Evolutionary conservation across 768 basidiomycete genomes (phyloP), one percentile per base, ranked within the genome.

Genomic region (Lentinula guzmanii): DNA sequence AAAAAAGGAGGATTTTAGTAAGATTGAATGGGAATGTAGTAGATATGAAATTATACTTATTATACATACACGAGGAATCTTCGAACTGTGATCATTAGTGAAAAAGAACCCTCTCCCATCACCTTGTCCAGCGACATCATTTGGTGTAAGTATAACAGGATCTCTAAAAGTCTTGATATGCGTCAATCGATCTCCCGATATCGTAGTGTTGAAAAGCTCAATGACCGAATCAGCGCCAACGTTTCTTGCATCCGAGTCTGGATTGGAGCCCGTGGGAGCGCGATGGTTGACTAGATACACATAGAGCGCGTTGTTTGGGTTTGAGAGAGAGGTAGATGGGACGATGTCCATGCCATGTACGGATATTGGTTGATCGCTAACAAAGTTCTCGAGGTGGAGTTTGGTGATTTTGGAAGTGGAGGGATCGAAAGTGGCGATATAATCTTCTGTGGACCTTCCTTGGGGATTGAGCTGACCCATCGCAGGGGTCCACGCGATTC

Each of bases 271-370:
- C 1, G 75, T 60, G 0, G 87, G 88, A 18, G 73, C 75, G 34
- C 86, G 83, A 69, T 91, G 89, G 68, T 91, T 91, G 64, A 91
- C 75, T n/a, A 87, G 74, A 66, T 89, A 90, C 15, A 90, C 74
- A 63, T 80, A 88, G 8, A 89, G 77, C 52, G n/a, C n/a, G n/a
- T 79, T 70, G 10, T 75, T 70, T 4, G 82, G 75, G 60, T 86
- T 72, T 2, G 28, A 28, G 28, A 28, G 28, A 28, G 74, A 65
- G 1, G 73, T 65, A 6, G 86, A 85, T 1, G 79, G 75, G 8
- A 87, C 85, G 21, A 89, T 80, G 60, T 89, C 89, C 81, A 91
- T 82, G 15, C 88, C 88, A 61, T 89, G 86, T 10, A 84, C 66
- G 18, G 82, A 81, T 52, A 88, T 72, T 6, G 82, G 82, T 21